Base-by-base conservation (phyloP, 805 yeast species). In the Wickerhamiella qilinensis region DNA sequence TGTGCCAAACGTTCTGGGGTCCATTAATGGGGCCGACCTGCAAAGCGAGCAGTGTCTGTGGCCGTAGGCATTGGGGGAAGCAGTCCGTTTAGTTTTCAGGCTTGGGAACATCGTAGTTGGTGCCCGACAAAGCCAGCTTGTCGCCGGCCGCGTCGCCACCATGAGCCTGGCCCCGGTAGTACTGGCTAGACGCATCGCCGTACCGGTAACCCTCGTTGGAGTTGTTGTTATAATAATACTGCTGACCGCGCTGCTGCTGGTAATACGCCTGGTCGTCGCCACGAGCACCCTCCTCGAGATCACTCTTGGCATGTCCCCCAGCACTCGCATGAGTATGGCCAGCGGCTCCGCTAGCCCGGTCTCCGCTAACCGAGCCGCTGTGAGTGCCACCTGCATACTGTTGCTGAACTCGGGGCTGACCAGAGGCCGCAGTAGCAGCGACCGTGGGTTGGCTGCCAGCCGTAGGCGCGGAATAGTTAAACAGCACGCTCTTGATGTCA, bases 401-500 rank as follows among this genome's bases (percentile, higher is more conserved):
- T 18, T 30, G 27, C 9, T 30, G 25, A 18, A 25, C 38, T 9
- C 30, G 32, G 4, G 32, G 33, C 19, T 20, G 33, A 5, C 18
- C 20, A 19, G 24, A 30, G 17, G 37, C 30, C 21, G 21, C 28
- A 18, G 28, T 21, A 28, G 37, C 32, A 30, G 16, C 24, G 31
- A 19, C 35, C 33, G 27, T 38, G 33, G 27, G 33, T 40, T 24
- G 39, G 38, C 21, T 32, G 19, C n/a, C n/a, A n/a, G n/a, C n/a
- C 39, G 7, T 34, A 25, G 30, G 35, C 41, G 25, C 31, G 35
- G 4, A 55, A 59, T n/a, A n/a, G 36, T 54, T 71, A 50, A 57
- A 56, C 28, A 57, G 42, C 7, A 57, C 50, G 30, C 50, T 38
- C 50, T 77, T 77, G 51, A 81, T 78, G 55, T 81, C 88, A 38